Evolutionary conservation across 208 protist species (phyloP).

Genomic region (Leishmania turanica): DNA sequence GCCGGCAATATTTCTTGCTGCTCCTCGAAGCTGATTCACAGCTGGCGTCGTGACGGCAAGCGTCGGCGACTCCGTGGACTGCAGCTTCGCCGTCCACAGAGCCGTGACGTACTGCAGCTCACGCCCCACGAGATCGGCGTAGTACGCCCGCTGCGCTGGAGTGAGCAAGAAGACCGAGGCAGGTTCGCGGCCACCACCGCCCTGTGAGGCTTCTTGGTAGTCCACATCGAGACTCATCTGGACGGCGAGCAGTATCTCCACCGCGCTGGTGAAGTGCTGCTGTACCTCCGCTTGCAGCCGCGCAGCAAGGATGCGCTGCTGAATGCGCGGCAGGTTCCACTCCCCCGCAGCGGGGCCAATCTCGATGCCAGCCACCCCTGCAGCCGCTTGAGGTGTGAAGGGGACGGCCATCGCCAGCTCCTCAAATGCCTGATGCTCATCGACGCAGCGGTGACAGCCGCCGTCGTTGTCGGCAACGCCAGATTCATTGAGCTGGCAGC

Average conservation of each 20-base stretch:
- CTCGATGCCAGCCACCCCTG: slow-evolving; percentile 22
- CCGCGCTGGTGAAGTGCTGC: slow-evolving; percentile 32
- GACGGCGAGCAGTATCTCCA: slow-evolving; percentile 32
- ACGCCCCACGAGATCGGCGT: slow-evolving; percentile 25
- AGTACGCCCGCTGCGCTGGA: slow-evolving; percentile 26
- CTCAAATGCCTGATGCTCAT: not conserved
- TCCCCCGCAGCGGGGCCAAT: slow-evolving; percentile 28
- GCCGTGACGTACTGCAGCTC: slow-evolving; percentile 35
- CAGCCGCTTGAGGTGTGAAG: slow-evolving; percentile 27
- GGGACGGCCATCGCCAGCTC: not conserved
- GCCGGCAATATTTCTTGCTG: not conserved
- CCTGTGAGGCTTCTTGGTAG: slow-evolving; percentile 15
- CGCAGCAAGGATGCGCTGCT: slow-evolving; percentile 30
- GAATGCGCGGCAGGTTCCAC: slow-evolving; percentile 40
- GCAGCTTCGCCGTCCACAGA: slow-evolving; percentile 31
- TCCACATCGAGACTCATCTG: slow-evolving; percentile 40
- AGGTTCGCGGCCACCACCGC: not conserved
- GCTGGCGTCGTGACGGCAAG: not conserved
- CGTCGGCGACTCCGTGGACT: not conserved
- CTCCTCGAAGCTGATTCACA: not conserved
- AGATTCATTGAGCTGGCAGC: not conserved
- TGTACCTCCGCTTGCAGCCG: slow-evolving; percentile 28
- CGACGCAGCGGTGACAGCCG: not conserved
- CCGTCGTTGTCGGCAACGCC: not conserved
- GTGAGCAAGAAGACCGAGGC: slow-evolving; percentile 7